A percentile compares a stretch with the other conserved stretches of the same genome.
phyloP scores from a whole-genome alignment of 2,329 filamentous ascomycete species.

The Aotearoamyces nothofagi region DNA sequence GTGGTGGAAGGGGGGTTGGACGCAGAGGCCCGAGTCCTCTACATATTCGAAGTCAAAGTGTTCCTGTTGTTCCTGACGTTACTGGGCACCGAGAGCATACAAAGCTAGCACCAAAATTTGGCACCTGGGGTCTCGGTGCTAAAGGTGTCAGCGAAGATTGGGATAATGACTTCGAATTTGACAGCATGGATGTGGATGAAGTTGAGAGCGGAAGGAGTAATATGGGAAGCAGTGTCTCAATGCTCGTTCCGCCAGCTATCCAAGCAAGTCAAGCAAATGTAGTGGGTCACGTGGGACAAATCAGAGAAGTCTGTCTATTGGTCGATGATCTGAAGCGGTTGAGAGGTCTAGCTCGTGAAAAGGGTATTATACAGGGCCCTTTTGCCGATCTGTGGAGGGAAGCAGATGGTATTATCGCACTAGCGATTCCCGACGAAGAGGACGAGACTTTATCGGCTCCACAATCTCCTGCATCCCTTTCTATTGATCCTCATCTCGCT shows the following conservation, averaged over 20 bases:
- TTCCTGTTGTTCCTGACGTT: slow-evolving; percentile 54
- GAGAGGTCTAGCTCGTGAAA: slow-evolving; percentile 51
- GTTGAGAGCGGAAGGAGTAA: slow-evolving; percentile 25
- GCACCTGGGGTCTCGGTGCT: slow-evolving; percentile 67
- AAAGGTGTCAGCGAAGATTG: slow-evolving; percentile 75
- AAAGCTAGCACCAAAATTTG: slow-evolving; percentile 54
- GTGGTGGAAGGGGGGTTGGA: slow-evolving; percentile 52
- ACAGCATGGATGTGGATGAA: slow-evolving; percentile 16
- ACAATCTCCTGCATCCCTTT: slow-evolving; percentile 11
- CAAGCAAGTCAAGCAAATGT: slow-evolving; percentile 71
- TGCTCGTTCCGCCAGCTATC: slow-evolving; percentile 68
- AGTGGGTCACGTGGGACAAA: slow-evolving; percentile 69
- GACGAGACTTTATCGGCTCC: slow-evolving; percentile 20
- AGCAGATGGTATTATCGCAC: slow-evolving; percentile 72
- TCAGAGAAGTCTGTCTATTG: slow-evolving; percentile 64
- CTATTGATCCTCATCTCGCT: neutral
- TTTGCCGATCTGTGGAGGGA: slow-evolving; percentile 57
- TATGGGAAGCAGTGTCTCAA: slow-evolving; percentile 26
- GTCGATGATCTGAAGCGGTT: slow-evolving; percentile 75
- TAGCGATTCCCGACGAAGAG: slow-evolving; percentile 59
- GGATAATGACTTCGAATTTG: slow-evolving; percentile 80
- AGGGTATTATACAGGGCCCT: slow-evolving; percentile 46
- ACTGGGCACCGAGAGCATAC: slow-evolving; percentile 31
- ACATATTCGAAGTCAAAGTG: slow-evolving; percentile 69
- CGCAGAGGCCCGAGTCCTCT: slow-evolving; percentile 50